Base-by-base conservation (phyloP, 2,329 filamentous ascomycete genomes). In the Orbilia brochopaga region DNA sequence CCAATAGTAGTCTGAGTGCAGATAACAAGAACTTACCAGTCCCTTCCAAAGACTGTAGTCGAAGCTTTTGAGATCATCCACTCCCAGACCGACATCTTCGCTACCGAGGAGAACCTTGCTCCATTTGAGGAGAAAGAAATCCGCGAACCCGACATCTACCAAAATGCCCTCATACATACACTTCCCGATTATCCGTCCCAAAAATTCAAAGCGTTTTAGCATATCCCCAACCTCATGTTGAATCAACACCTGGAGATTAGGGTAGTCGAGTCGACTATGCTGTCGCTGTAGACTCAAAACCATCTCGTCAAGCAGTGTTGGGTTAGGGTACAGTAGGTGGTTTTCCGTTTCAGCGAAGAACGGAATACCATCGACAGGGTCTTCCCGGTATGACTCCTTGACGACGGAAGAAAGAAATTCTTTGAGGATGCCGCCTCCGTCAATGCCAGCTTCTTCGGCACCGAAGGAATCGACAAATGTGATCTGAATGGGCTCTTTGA, bases 111-210 rank as follows among this genome's bases (percentile, higher is more conserved):
- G 83, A 15, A 89, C 88, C 59, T 93, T 84, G 1, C 92, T 87
- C 94, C 94, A 99, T 79, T 97, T 97, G 69, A 96, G 85, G 5
- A 99, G 85, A 81, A 99, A 99, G 81, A 99, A 99, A 0, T 90
- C 88, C 0, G 93, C 92, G 81, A 99, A 99, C 56, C 87, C 87
- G 69, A 97, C 88, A 79, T 99, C 92, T 52, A 97, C 88, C 1
- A 99, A 84, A 50, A 99, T 97, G 0, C 92, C 92, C 81, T 99
- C 94, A 78, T 99, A 99, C 77, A 99, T 83, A 80, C 94, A 99
- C 79, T 99, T 99, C 10, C 94, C 94, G 24, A 99, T 88, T 27
- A 99, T 86, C 2, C 94, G 89, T 0, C 94, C 94, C 0, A 97
- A 83, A 75, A 99, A 99, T 77, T 97, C 92, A 78, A 91, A 97